A percentile compares a stretch with the other conserved stretches of the same genome.
Evolutionary conservation across 306 rosid species (phyloP).

Genomic region (Dalbergia cochinchinensis): DNA sequence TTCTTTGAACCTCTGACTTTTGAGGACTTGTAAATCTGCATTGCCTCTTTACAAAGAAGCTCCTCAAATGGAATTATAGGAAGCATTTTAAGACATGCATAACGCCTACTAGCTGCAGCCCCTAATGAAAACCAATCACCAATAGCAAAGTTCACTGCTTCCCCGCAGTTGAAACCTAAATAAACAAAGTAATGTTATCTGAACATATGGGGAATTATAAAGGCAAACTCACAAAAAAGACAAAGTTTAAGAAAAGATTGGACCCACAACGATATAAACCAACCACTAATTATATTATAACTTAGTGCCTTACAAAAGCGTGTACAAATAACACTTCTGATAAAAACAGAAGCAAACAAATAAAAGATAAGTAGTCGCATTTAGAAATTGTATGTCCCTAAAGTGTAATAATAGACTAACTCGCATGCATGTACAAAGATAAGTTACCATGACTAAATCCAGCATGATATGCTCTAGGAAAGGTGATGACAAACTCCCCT

Average conservation of each 20-base stretch:
- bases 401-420: not conserved
- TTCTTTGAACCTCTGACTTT: constrained; percentile 15
- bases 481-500: constrained; percentile 59
- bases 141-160: constrained; percentile 54
- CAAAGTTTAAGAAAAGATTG: no score
- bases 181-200: not conserved
- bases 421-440: not conserved
- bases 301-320: no score
- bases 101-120: constrained; percentile 46
- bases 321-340: no score
- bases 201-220: no score
- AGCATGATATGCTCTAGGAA: constrained; percentile 59
- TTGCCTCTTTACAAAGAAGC: constrained; percentile 58
- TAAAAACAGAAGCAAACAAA: not conserved
- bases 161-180: constrained; percentile 62
- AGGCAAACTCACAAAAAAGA: no score
- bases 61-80: constrained; percentile 55
- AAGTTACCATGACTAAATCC: constrained; percentile 51
- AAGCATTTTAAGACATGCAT: constrained; percentile 44
- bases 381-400: no score
- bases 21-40: constrained; percentile 42
- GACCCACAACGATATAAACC: no score
- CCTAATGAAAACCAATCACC: constrained; percentile 57
- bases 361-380: not conserved
- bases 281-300: no score